Evolutionary conservation across 192 early-diverging fungal species (phyloP).

Genomic region (Fimicolochytrium jonesii): DNA sequence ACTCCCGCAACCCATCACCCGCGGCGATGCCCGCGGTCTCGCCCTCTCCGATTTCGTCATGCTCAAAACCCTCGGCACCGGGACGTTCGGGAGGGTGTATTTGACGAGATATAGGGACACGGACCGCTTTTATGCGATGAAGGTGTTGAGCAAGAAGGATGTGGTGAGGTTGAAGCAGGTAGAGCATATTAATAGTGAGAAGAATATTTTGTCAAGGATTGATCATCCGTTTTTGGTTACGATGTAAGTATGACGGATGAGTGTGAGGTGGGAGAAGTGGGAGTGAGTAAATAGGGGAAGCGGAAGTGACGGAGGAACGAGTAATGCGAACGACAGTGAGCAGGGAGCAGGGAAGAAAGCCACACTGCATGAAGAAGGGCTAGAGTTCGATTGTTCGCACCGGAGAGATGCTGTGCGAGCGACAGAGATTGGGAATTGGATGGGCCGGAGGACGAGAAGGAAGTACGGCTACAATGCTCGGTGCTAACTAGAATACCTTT

Average conservation of each 20-base stretch:
- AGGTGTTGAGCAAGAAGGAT: conserved; percentile 52
- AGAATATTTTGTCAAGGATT: conserved; percentile 49
- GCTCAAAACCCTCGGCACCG: conserved; percentile 65
- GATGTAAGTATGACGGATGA: conserved; percentile 45
- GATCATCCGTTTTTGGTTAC: conserved; percentile 52
- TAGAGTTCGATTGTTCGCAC: too few species aligned
- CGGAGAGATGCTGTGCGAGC: too few species aligned
- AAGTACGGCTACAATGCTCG: neutral
- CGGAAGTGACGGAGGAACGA: too few species aligned
- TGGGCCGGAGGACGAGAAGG: too few species aligned
- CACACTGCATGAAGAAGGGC: too few species aligned
- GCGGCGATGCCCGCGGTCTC: conserved; percentile 44
- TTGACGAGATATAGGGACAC: conserved; percentile 76
- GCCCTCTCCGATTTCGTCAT: conserved; percentile 43
- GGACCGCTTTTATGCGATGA: conserved; percentile 76
- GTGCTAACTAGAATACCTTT: neutral
- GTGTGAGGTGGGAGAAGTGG: too few species aligned
- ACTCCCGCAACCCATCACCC: conserved; percentile 17
- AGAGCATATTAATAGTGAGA: conserved; percentile 59
- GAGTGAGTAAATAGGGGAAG: too few species aligned
- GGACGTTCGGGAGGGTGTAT: conserved; percentile 95
- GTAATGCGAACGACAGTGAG: too few species aligned
- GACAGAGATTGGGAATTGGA: too few species aligned
- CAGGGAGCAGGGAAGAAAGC: too few species aligned
- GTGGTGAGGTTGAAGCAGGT: conserved; percentile 54